These are phyloP conservation scores for Blastomyces emzantsi DNA, from an alignment of 2,329 filamentous ascomycete species.

Conservation along the genomic window DNA sequence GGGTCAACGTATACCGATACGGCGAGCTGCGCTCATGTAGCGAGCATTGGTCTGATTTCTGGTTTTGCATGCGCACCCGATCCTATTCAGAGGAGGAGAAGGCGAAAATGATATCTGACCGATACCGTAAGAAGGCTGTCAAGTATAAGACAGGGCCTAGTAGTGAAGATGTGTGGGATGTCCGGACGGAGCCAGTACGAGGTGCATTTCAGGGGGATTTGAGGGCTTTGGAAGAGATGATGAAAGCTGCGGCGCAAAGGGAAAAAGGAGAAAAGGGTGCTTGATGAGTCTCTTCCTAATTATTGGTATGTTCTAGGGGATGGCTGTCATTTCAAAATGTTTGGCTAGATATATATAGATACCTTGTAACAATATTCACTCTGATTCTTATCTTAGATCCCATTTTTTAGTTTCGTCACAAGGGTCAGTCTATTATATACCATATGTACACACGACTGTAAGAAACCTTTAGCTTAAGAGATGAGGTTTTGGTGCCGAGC, in stretches of 20 bases:
- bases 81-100: constrained; percentile 51
- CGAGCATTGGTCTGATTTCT: constrained; percentile 87
- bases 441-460: not conserved
- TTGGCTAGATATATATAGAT: not conserved
- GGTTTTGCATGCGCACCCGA: constrained; percentile 90
- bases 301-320: not conserved
- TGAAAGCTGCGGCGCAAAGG: constrained; percentile 4
- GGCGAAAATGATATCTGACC: constrained; percentile 52
- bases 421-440: not conserved
- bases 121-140: constrained; percentile 57
- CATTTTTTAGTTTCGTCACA: not conserved
- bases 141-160: constrained; percentile 62
- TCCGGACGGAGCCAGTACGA: constrained; percentile 54
- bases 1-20: constrained; percentile 82
- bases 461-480: not conserved
- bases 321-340: not conserved
- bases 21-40: constrained; percentile 67
- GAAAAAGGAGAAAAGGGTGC: not conserved
- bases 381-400: not conserved
- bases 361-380: not conserved
- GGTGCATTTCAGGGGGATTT: constrained; percentile 41
- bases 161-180: constrained; percentile 86
- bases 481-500: not conserved
- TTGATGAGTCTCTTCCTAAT: not conserved
- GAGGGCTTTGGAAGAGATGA: constrained; percentile 30